Base-by-base conservation (phyloP, 1,139 yeast species). In the Hyphopichia buzzinii region DNA sequence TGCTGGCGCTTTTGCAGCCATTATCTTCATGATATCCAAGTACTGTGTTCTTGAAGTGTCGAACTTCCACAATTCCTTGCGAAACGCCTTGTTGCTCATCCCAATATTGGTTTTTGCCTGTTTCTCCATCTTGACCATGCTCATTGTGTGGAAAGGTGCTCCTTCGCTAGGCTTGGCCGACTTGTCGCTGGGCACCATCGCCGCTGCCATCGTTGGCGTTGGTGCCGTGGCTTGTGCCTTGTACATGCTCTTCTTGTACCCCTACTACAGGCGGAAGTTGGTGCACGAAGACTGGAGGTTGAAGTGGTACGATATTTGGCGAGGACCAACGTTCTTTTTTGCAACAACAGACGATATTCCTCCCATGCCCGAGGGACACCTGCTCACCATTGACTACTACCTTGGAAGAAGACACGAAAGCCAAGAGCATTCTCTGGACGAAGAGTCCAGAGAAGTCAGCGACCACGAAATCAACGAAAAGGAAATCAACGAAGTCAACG, bases 61-160 rank as follows among this genome's bases (percentile, higher is more conserved):
- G 50, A 54, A 70, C 39, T 50, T 57, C 32, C 48, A 49, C 24
- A 59, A 62, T 19, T 64, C 80, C 4, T 54, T 79, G 30, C 66
- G 67, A 46, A 74, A 76, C 48, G 89, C 83, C 5, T 65, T 84
- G 47, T 35, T 67, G 13, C 56, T 79, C 38, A 80, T 81, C 43
- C 90, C 90, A 12, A 37, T 70, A 30, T 72, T 82, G 54, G 84
- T 84, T 24, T 81, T 77, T 47, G 52, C 68, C 30, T 77, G 87
- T 25, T 79, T 81, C 46, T 60, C 82, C 33, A 73, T 83, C 40
- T 71, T 84, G 50, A 81, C 89, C 41, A 72, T 61, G 79, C 72
- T 65, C 61, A 68, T 64, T 49, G 73, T 77, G 29, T 82, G 86
- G 86, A 81, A 82, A 57, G 89, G 89, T 49, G 81, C 88, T 40